Percentiles rank a stretch among this genome's conserved stretches.
phyloP scores from a whole-genome alignment of 2,329 filamentous ascomycete species.

The Cylindrodendrum hubeiense region DNA sequence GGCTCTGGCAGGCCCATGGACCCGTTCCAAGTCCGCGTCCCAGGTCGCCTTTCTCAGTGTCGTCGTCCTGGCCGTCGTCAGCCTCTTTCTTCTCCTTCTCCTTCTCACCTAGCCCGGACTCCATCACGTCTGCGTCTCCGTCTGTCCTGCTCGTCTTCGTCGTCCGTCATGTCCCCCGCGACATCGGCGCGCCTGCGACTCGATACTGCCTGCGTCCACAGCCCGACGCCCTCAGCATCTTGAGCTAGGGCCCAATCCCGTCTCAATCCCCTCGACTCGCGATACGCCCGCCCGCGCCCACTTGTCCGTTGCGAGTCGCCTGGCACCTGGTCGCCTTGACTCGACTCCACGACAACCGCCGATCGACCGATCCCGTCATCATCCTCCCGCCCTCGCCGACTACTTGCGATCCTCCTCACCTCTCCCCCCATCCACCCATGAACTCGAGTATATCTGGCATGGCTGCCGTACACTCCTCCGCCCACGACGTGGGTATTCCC shows the following conservation, averaged over 20 bases:
- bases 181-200: conserved; percentile 42
- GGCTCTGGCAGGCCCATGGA: conserved; percentile 27
- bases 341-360: conserved; percentile 18
- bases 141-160: conserved; percentile 25
- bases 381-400: conserved; percentile 3
- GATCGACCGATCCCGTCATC: conserved; percentile 17
- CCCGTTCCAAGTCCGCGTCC: conserved; percentile 37
- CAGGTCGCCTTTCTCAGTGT: conserved; percentile 32
- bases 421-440: conserved; percentile 16
- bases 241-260: conserved; percentile 34
- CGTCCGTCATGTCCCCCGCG: conserved; percentile 44
- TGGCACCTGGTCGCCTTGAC: conserved; percentile 6
- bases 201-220: conserved; percentile 34
- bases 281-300: conserved; percentile 22
- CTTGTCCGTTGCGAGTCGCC: conserved; percentile 2
- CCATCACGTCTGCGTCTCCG: background rate
- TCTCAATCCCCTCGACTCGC: conserved; percentile 19
- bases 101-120: conserved; percentile 25
- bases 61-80: conserved; percentile 34
- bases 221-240: conserved; percentile 37
- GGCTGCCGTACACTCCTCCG: conserved; percentile 40
- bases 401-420: conserved; percentile 13
- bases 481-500: conserved; percentile 38
- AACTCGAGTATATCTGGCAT: conserved; percentile 30
- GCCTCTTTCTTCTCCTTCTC: conserved; percentile 25